Base-by-base conservation (phyloP, 208 protist species). In the Leishmania tarentolae region DNA sequence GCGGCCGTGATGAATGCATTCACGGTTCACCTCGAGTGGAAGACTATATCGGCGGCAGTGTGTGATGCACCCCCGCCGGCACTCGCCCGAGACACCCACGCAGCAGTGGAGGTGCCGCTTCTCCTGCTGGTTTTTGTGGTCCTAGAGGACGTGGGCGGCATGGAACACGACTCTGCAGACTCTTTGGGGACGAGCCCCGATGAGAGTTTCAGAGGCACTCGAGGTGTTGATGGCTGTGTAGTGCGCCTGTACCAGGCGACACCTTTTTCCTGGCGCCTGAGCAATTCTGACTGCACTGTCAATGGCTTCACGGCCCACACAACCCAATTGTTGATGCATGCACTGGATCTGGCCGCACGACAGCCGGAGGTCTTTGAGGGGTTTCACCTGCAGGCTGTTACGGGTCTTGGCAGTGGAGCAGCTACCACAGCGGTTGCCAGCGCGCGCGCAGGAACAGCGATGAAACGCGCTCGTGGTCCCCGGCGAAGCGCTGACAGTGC, bases 81-180 rank as follows among this genome's bases (percentile, higher is more conserved):
- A 42, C 17, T 24, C 31, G 37, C 13, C 40, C 5, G n/a, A 15
- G 57, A 42, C 6, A 9, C 21, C 13, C 57, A 75, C 40, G 37
- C 56, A 11, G 15, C 53, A 46, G 71, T 85, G 4, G 82, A 85
- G 72, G 72, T 85, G 37, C 82, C 82, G 0, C 79, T 85, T 68
- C 35, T 85, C 46, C 73, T 85, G 0, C 42, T 85, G 9, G 82
- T 85, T 21, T 85, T 85, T 42, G 77, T 85, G 24, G 7, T 85
- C 50, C 50, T 9, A 24, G 52, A 56, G 28, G 40, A 31, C 31
- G 52, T 21, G 72, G 13, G 15, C 15, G 31, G 72, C 50, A 42
- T 17, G 31, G n/a, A n/a, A 17, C 56, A 44, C 1, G 35, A 77
- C 52, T 77, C 73, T 77, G 35, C n/a, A 3, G 50, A 15, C 11